Conservation (phyloP, 106 monocot genomes). For the Allium cepa region DNA sequence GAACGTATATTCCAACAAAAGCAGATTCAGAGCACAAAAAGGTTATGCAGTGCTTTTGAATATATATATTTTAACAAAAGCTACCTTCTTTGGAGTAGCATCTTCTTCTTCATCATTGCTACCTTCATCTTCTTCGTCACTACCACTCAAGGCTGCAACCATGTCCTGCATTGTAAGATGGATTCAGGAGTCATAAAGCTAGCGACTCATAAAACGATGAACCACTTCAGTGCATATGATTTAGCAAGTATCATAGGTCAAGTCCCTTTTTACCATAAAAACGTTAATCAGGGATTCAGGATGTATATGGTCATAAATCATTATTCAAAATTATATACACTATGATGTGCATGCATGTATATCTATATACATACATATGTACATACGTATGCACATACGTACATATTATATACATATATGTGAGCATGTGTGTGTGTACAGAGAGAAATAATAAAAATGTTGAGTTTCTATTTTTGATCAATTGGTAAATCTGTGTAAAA, state of each 20-base stretch:
- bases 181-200: background rate
- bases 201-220: too few relatives aligned
- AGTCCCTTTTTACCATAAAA: background rate
- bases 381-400: background rate
- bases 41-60: too few relatives aligned
- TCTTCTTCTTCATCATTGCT: conserved; percentile 28
- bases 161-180: background rate
- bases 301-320: background rate
- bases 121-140: conserved; percentile 38
- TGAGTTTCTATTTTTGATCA: too few relatives aligned
- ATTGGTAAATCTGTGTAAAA: too few relatives aligned
- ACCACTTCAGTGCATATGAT: background rate
- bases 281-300: background rate
- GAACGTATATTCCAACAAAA: too few relatives aligned
- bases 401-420: background rate
- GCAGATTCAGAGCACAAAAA: too few relatives aligned
- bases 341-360: background rate
- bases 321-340: background rate
- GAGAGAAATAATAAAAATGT: too few relatives aligned
- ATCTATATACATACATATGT: background rate
- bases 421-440: background rate
- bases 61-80: too few relatives aligned
- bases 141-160: conserved; percentile 10
- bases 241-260: background rate
- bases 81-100: conserved; percentile 34